A percentile compares a stretch with the other conserved stretches of the same genome.
Evolutionary conservation across 768 basidiomycete genomes (phyloP).

Genomic region (Boletus barrowsii): DNA sequence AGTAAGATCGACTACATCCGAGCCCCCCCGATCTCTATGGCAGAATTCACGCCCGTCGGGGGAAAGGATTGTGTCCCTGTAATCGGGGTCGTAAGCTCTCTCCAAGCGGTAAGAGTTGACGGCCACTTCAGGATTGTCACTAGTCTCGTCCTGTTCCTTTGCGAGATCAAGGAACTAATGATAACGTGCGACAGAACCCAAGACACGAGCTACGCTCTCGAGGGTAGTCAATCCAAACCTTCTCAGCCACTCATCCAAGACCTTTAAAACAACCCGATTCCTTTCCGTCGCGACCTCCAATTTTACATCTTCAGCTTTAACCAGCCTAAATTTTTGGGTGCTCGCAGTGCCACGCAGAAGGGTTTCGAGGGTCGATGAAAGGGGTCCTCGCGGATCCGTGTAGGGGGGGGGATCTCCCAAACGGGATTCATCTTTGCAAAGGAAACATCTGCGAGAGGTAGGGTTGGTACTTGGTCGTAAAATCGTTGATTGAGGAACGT

Average conservation of each 20-base stretch:
- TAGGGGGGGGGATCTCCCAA: conserved; percentile 3
- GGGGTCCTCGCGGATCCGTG: neutral
- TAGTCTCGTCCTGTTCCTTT: neutral
- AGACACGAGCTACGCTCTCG: neutral
- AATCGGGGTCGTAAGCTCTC: neutral
- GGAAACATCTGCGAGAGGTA: neutral
- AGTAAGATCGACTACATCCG: conserved; percentile 15
- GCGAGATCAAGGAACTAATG: conserved; percentile 21
- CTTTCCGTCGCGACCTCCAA: neutral
- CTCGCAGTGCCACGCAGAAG: neutral
- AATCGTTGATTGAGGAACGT: conserved; percentile 6
- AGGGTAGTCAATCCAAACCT: neutral
- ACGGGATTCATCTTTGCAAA: conserved; percentile 2
- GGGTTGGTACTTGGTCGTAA: conserved; percentile 3
- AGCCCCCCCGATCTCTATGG: neutral
- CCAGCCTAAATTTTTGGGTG: neutral
- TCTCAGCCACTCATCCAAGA: conserved; percentile 3
- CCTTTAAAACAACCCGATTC: neutral
- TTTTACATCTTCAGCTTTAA: neutral
- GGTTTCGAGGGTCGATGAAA: neutral
- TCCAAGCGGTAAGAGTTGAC: conserved; percentile 12
- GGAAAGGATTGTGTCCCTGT: neutral
- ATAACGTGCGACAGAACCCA: conserved; percentile 15
- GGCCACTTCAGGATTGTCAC: neutral
- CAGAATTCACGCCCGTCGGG: conserved; percentile 1